These are phyloP conservation scores for Agaricus subrufescens DNA, from an alignment of 768 basidiomycete species.

Conservation along the genomic window DNA sequence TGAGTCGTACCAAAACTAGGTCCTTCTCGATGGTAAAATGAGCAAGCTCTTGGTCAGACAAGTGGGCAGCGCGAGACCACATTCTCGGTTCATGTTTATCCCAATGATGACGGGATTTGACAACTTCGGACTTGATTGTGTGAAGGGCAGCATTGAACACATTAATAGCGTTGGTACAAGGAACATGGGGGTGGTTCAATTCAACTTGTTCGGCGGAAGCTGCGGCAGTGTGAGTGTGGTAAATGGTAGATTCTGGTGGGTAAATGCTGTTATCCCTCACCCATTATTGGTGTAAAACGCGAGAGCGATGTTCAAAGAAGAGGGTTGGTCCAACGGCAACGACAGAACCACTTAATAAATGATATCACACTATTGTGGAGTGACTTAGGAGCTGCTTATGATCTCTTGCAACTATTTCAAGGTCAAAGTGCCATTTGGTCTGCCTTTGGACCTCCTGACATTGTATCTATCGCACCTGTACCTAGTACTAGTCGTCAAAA, in stretches of 20 bases:
- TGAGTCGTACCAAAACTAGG: slow-evolving; percentile 33
- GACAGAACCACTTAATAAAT: too few relatives aligned
- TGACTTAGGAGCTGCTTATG: too few relatives aligned
- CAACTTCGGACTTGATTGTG: slow-evolving; percentile 60
- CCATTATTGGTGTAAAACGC: slow-evolving; percentile 7
- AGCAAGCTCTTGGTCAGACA: slow-evolving; percentile 50
- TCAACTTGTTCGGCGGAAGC: slow-evolving; percentile 53
- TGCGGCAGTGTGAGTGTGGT: slow-evolving; percentile 17
- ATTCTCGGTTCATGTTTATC: slow-evolving; percentile 66
- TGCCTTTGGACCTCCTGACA: too few relatives aligned
- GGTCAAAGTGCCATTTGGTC: too few relatives aligned
- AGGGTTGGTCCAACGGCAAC: too few relatives aligned
- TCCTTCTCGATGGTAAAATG: slow-evolving; percentile 44
- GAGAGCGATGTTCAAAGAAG: too few relatives aligned
- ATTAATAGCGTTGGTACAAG: slow-evolving; percentile 54
- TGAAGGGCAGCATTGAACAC: slow-evolving; percentile 56
- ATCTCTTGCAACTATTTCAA: too few relatives aligned
- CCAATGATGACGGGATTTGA: slow-evolving; percentile 67
- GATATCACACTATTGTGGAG: too few relatives aligned
- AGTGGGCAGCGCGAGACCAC: slow-evolving; percentile 56
- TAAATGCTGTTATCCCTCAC: slow-evolving; percentile 1
- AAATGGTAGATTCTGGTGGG: neutral
- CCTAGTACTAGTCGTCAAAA: too few relatives aligned
- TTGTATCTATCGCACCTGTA: too few relatives aligned
- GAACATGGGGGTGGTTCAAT: slow-evolving; percentile 56